phyloP scores from a whole-genome alignment of 768 basidiomycete genomes.

The Phlegmacium glaucopus region DNA sequence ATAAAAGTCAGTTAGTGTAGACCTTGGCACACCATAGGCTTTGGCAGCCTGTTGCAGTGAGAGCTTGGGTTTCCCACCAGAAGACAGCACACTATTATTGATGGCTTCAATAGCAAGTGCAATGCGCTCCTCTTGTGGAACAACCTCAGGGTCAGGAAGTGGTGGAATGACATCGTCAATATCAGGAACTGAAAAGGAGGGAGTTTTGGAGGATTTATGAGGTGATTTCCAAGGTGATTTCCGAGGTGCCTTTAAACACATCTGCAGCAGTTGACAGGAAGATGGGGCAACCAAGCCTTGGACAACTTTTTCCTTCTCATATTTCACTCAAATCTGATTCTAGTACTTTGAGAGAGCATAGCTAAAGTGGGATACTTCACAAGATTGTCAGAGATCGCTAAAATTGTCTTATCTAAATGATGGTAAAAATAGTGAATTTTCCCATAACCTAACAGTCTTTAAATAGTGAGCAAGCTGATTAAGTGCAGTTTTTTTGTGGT shows the following conservation, averaged over 20 bases:
- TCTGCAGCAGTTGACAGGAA: background rate
- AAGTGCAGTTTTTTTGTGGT: background rate
- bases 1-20: conserved; percentile 9
- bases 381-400: background rate
- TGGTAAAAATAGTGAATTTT: conserved; percentile 1
- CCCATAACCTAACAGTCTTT: background rate
- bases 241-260: background rate
- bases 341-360: background rate
- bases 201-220: background rate
- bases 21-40: conserved; percentile 13
- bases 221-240: background rate
- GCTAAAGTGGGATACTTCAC: background rate
- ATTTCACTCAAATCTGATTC: background rate
- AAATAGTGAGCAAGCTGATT: background rate
- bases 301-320: background rate
- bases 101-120: background rate
- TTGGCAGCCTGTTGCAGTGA: conserved; percentile 15
- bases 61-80: conserved; percentile 1
- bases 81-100: background rate
- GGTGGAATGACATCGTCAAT: background rate
- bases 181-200: background rate
- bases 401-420: background rate
- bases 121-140: conserved; percentile 1
- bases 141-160: background rate
- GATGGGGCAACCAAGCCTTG: background rate